Base-by-base conservation (phyloP, 176 grass and related monocot genomes). In the Oryza rufipogon region DNA sequence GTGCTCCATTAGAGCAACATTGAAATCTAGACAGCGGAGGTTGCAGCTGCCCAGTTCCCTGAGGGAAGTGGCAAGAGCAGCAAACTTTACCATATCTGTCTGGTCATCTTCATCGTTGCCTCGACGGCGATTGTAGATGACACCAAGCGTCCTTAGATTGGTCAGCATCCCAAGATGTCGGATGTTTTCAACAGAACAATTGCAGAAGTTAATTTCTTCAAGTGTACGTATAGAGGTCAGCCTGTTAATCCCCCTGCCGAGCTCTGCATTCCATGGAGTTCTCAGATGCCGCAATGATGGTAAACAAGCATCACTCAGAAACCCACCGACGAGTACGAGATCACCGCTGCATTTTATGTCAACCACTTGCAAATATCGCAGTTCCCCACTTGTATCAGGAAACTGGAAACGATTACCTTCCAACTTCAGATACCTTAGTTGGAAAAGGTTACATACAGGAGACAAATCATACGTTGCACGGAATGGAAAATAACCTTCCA, bases 371-470 rank as follows among this genome's bases (percentile, higher is more conserved):
- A 54, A 15, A 16, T 54, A 54, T 10, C 25, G 16, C 0, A 86
- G 63, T 5, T 86, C 11, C 1, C 83, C 68, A 7, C 71, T 41
- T 71, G 70, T 44, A 30, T 79, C 47, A 45, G 81, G 71, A 46
- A 86, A 22, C 10, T 39, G 1, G 2, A 68, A 9, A 11, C 1
- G 25, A 60, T 41, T 54, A 9, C 65, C 30, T 2, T 3, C 0
- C 17, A 86, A 12, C 23, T 14, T 78, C 3, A 86, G 9, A 14
- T 70, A 86, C 26, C 49, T 86, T 7, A 86, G 14, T 3, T 70
- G 83, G 11, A 86, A 79, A 39, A 86, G 73, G 6, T 79, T 46
- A 49, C 17, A 70, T 63, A 72, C 32, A 11, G 30, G 17, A 10
- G 66, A 71, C 11, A 23, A 15, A 25, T 17, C 41, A 6, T 44